phyloP scores from a whole-genome alignment of 768 basidiomycete species.

The Lactarius trivialis region DNA sequence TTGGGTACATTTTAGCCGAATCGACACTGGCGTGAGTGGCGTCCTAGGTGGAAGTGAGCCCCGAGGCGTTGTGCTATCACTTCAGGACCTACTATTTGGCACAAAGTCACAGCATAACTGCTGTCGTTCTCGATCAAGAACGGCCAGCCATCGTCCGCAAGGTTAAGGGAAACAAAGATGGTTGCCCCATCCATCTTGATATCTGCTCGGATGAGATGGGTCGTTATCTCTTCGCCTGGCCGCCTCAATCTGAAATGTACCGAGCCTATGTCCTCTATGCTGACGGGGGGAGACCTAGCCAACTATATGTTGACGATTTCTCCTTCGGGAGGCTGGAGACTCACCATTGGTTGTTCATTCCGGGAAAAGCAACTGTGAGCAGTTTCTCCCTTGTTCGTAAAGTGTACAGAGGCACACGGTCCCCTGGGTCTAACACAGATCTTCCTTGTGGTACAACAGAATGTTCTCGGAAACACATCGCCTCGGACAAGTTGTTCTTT shows the following conservation, averaged over 20 bases:
- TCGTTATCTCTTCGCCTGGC: conserved; percentile 33
- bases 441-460: conserved; percentile 60
- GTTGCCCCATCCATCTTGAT: conserved; percentile 79
- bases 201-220: conserved; percentile 65
- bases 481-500: conserved; percentile 65
- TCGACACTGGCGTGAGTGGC: conserved; percentile 38
- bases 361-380: conserved; percentile 81
- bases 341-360: conserved; percentile 71
- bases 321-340: conserved; percentile 1
- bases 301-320: conserved; percentile 4
- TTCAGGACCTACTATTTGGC: conserved; percentile 56
- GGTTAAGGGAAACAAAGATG: conserved; percentile 74
- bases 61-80: background rate
- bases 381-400: conserved; percentile 66
- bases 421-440: conserved; percentile 56
- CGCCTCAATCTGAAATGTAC: conserved; percentile 65
- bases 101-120: conserved; percentile 58
- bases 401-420: conserved; percentile 60
- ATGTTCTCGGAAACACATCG: conserved; percentile 81
- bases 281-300: conserved; percentile 85
- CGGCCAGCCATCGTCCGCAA: conserved; percentile 74
- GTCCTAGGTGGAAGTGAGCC: conserved; percentile 24
- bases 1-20: conserved; percentile 37
- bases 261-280: conserved; percentile 83
- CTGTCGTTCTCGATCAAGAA: conserved; percentile 88